Base-by-base conservation (phyloP, 306 rosid species). In the Quercus glauca region DNA sequence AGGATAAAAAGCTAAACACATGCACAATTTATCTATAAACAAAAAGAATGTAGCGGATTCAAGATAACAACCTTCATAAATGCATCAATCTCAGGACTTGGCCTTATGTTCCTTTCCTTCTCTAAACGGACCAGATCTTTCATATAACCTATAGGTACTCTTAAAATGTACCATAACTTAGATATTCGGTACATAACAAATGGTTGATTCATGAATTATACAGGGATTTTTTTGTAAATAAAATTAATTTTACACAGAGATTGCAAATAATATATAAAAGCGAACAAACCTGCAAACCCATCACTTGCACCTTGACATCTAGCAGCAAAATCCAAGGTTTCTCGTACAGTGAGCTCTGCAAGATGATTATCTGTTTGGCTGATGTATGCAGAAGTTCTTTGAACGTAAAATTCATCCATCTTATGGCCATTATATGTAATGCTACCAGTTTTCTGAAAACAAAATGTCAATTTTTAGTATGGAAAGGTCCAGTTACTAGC, bases 291-390 rank as follows among this genome's bases (percentile, higher is more conserved):
- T 84, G 90, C 86, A 80, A 90, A 90, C 25, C 90, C 91, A 84
- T 88, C 92, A 53, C 89, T 65, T 70, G 98, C 88, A 67, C 98
- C 97, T 83, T 94, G 96, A 80, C 92, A 94, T 90, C 98, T 87
- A 84, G 98, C 98, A 64, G 90, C 98, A 59, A 94, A 94, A 83
- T 94, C 98, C 80, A 94, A 79, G 73, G 94, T 92, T 88, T 94
- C 98, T 82, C 98, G 80, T 2, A 94, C 98, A 3, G 98, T 94
- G 64, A 94, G 55, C 57, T 94, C 98, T 65, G 94, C 93, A 53
- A 88, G 82, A 80, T 94, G 94, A 80, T 92, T 87, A 83, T 94
- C 98, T 52, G 98, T 92, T 86, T 94, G 98, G 82, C 98, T 85
- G 49, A 90, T 92, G 85, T 92, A 94, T 28, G 98, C 98, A 78